Conservation (phyloP, 2,329 filamentous ascomycete species). For the Atkinsonella texensis region DNA sequence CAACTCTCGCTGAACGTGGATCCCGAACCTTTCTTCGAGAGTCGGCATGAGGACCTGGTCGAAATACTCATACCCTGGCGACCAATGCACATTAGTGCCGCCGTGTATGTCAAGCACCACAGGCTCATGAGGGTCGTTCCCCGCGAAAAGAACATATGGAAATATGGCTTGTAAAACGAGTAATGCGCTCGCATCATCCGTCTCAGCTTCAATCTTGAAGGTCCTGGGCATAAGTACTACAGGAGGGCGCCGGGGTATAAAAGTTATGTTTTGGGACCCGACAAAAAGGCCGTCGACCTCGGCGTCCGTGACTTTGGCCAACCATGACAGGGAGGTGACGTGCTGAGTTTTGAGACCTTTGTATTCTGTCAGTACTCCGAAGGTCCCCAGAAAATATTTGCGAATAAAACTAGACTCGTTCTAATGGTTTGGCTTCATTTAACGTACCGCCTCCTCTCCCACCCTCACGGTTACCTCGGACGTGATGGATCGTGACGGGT, state of each 20-base stretch:
- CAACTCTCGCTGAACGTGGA: constrained; percentile 33
- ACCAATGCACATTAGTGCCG: constrained; percentile 47
- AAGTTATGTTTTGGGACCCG: constrained; percentile 38
- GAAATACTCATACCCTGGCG: constrained; percentile 48
- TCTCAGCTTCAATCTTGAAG: constrained; percentile 37
- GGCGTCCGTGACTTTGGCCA: constrained; percentile 39
- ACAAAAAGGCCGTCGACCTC: constrained; percentile 36
- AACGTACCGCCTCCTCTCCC: constrained; percentile 16
- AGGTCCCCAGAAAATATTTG: no score
- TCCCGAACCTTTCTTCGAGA: constrained; percentile 36
- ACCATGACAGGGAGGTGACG: constrained; percentile 40
- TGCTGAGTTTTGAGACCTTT: constrained; percentile 50
- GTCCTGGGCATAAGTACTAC: constrained; percentile 27
- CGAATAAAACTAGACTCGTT: no score
- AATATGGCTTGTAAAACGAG: constrained; percentile 50
- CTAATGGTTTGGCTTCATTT: neutral
- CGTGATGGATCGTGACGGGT: constrained; percentile 39
- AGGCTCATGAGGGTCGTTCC: constrained; percentile 28
- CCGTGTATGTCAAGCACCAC: constrained; percentile 41
- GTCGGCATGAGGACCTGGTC: constrained; percentile 48
- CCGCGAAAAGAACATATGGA: constrained; percentile 44
- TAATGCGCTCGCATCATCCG: constrained; percentile 39
- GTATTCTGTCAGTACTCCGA: neutral
- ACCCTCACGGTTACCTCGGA: constrained; percentile 40
- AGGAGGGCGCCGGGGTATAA: constrained; percentile 29